These are phyloP conservation scores for Paraphaeosphaeria sporulosa DNA, from an alignment of 2,329 filamentous ascomycete genomes.

Conservation along the genomic window DNA sequence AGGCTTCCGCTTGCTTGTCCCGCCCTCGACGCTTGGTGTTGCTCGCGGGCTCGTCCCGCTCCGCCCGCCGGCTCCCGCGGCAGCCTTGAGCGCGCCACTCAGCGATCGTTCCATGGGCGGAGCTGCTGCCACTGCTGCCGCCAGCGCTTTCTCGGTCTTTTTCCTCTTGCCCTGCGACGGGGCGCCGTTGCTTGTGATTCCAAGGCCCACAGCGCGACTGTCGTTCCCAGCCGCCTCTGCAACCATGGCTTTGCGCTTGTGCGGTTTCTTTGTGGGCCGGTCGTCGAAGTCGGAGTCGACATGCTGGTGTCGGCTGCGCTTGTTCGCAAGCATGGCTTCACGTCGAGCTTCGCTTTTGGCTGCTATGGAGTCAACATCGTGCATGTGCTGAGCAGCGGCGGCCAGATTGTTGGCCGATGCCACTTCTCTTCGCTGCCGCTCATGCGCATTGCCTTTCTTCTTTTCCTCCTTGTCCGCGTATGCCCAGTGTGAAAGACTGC, in stretches of 20 bases:
- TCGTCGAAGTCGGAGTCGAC: constrained; percentile 85
- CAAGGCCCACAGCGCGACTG: constrained; percentile 64
- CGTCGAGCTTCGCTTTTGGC: constrained; percentile 83
- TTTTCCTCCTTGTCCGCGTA: constrained; percentile 79
- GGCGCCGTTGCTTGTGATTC: constrained; percentile 65
- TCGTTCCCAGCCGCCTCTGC: constrained; percentile 55
- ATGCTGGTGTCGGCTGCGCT: constrained; percentile 71
- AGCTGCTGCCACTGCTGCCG: constrained; percentile 42
- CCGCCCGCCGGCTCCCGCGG: constrained; percentile 43
- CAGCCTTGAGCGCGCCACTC: constrained; percentile 64
- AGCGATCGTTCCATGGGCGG: constrained; percentile 72
- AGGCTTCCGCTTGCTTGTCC: constrained; percentile 70
- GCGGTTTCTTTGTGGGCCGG: constrained; percentile 66
- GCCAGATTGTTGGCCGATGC: constrained; percentile 73
- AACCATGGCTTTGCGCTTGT: constrained; percentile 65
- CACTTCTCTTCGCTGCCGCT: constrained; percentile 79
- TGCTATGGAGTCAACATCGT: constrained; percentile 83
- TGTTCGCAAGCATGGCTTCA: constrained; percentile 80
- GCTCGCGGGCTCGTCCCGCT: constrained; percentile 68
- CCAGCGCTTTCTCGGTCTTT: constrained; percentile 73
- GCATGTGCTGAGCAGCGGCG: constrained; percentile 74
- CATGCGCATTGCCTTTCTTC: constrained; percentile 67
- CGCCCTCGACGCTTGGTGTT: constrained; percentile 69
- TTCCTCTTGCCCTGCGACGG: constrained; percentile 73
- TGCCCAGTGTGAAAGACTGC: constrained; percentile 92